These are phyloP conservation scores for Globisporangium viniferum DNA, from an alignment of 352 stramenopile species.

Conservation along the genomic window DNA sequence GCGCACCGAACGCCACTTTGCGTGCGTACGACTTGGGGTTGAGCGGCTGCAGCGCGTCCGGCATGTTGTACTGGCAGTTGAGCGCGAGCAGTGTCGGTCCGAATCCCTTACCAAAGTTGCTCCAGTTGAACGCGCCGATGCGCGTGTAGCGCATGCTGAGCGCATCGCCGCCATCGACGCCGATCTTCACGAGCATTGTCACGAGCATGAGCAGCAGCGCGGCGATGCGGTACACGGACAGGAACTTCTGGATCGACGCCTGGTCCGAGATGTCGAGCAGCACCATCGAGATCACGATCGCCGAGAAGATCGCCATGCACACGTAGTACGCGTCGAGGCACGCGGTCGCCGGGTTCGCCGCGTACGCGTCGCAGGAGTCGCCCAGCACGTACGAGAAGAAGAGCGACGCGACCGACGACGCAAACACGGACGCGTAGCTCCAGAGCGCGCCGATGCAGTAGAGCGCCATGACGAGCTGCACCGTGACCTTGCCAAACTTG, in stretches of 20 bases:
- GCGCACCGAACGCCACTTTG: constrained; percentile 56
- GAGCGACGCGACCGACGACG: constrained; percentile 77
- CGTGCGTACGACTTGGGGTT: constrained; percentile 61
- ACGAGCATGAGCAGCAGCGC: constrained; percentile 74
- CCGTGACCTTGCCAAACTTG: constrained; percentile 51
- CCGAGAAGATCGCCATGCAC: constrained; percentile 73
- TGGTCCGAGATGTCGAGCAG: constrained; percentile 85
- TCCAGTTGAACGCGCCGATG: constrained; percentile 69
- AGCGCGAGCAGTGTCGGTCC: constrained; percentile 78
- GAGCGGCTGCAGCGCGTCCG: constrained; percentile 75
- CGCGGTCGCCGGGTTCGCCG: constrained; percentile 26
- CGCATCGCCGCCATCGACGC: constrained; percentile 45
- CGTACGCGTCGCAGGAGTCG: constrained; percentile 70
- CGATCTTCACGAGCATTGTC: constrained; percentile 73
- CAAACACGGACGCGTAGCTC: constrained; percentile 86
- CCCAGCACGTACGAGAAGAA: constrained; percentile 70
- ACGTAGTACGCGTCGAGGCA: constrained; percentile 76
- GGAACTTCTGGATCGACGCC: constrained; percentile 74
- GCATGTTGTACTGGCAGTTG: constrained; percentile 89
- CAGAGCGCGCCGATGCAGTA: constrained; percentile 81
- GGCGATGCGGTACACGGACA: constrained; percentile 79
- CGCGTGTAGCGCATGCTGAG: constrained; percentile 36
- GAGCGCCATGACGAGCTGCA: constrained; percentile 68
- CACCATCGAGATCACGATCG: constrained; percentile 76
- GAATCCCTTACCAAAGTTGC: constrained; percentile 81